These are phyloP conservation scores for Thymus mandschuricus DNA, from an alignment of 257 asterid species.

Conservation along the genomic window DNA sequence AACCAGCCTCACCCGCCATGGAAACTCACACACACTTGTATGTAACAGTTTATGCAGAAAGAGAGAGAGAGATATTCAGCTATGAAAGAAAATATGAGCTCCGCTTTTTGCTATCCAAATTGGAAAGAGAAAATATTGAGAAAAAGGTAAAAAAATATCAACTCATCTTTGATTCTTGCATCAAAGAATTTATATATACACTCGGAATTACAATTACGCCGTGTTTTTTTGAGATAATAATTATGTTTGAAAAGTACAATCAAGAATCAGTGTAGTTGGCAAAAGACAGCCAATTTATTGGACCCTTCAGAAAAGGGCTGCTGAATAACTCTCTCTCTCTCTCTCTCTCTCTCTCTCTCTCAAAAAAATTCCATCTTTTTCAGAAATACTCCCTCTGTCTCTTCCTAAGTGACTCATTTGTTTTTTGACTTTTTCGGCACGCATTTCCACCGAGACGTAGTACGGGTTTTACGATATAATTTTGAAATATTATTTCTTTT, in stretches of 20 bases:
- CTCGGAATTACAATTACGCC: background rate
- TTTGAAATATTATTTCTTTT: too few species aligned
- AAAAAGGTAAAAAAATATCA: background rate
- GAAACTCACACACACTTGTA: constrained; percentile 7
- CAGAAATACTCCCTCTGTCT: too few species aligned
- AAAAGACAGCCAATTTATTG: constrained; percentile 25
- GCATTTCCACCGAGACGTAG: too few species aligned
- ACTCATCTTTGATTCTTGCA: background rate
- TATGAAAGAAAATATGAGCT: constrained; percentile 14
- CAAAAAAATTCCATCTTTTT: too few species aligned
- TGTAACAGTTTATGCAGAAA: constrained; percentile 7
- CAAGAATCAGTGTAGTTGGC: background rate
- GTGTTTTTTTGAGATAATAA: background rate
- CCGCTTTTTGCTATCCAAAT: constrained; percentile 2
- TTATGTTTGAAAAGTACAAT: background rate
- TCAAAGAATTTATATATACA: constrained; percentile 26
- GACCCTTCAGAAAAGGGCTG: constrained; percentile 21
- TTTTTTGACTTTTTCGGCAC: too few species aligned
- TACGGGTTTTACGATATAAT: too few species aligned
- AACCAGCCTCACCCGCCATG: constrained; percentile 61
- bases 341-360: too few species aligned
- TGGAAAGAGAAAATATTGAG: background rate
- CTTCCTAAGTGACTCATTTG: too few species aligned
- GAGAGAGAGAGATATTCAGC: background rate
- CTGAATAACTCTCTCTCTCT: background rate